Base-by-base conservation (phyloP, 2,329 filamentous ascomycete species). In the Penicillium hesseltinei region DNA sequence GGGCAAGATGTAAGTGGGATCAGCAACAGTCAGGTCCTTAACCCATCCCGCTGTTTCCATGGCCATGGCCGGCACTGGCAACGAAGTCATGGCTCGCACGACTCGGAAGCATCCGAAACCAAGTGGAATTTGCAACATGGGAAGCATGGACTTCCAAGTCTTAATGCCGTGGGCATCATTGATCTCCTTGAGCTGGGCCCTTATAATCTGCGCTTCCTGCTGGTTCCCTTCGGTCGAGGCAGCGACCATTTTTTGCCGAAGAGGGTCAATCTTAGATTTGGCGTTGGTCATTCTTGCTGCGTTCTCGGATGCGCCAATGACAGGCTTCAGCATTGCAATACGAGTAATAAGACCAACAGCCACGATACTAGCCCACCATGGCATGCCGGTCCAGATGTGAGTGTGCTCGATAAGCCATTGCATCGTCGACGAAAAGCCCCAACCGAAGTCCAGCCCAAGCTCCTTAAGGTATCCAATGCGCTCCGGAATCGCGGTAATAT, bases 391-490 rank as follows among this genome's bases (percentile, higher is more conserved):
- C 66, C 82, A 88, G 60, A 97, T 80, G 75, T 99, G 91, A 40
- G 95, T 71, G 71, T 93, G 86, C 79, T 99, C 94, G 11, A 97
- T 77, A 3, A 84, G 23, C 81, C 83, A 92, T 76, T 97, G 82
- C 73, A 94, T 86, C 17, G 85, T 64, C 4, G 87, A 78, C 0
- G 92, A 90, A 5, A 90, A 85, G 17, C 93, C 93, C 79, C 80
- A 92, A 70, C 93, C 92, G 69, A 88, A 97, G 67, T 97, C 90
- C 23, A 99, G 79, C 4, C 94, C 94, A 11, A 97, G 80, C 7
- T 85, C 82, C 65, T 90, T 85, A 57, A 99, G 80, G 69, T 92
- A 97, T 61, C 94, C 94, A 57, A 96, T 84, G 50, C 85, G 81
- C 69, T 93, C 89, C 36, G 89, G 85, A 61, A 91, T 84, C 60